Percentiles rank a stretch among this genome's conserved stretches.
These are phyloP conservation scores for Alternaria viburni DNA, from an alignment of 2,329 filamentous ascomycete genomes.

Conservation along the genomic window DNA sequence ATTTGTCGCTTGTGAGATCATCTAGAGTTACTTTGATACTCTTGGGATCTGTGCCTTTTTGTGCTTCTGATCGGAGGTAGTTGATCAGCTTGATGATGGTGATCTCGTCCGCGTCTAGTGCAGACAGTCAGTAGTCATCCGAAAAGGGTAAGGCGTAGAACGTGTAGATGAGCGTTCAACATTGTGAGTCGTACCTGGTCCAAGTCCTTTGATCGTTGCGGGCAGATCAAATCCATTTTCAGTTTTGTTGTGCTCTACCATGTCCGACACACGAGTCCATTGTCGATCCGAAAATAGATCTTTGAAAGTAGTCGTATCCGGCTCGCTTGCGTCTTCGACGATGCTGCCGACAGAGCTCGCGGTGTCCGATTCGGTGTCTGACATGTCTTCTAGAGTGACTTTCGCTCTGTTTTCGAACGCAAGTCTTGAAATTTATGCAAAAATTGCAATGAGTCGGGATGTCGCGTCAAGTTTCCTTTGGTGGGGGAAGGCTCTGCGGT, in stretches of 20 bases:
- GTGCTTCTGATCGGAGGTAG: slow-evolving; percentile 54
- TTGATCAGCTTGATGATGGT: slow-evolving; percentile 52
- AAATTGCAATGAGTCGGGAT: background rate
- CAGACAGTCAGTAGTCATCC: slow-evolving; percentile 20
- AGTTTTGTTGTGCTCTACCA: slow-evolving; percentile 36
- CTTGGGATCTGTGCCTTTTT: slow-evolving; percentile 52
- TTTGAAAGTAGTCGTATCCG: slow-evolving; percentile 45
- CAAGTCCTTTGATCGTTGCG: slow-evolving; percentile 36
- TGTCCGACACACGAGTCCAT: slow-evolving; percentile 33
- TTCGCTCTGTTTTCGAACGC: background rate
- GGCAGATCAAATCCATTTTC: slow-evolving; percentile 38
- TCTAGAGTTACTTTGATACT: slow-evolving; percentile 62
- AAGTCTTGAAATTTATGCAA: background rate
- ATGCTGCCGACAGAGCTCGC: slow-evolving; percentile 45
- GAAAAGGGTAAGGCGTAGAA: slow-evolving; percentile 20
- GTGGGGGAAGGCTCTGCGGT: slow-evolving; percentile 29
- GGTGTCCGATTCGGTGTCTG: slow-evolving; percentile 38
- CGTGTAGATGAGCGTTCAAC: background rate
- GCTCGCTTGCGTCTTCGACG: slow-evolving; percentile 43
- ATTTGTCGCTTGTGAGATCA: slow-evolving; percentile 76
- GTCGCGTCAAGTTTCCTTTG: slow-evolving; percentile 12
- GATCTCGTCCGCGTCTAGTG: slow-evolving; percentile 40
- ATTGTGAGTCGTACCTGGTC: slow-evolving; percentile 28
- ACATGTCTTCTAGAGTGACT: slow-evolving; percentile 20
- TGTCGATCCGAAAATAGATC: slow-evolving; percentile 45